Base-by-base conservation (phyloP, 108 stramenopile genomes). In the Pseudonitzschia delicatissima region DNA sequence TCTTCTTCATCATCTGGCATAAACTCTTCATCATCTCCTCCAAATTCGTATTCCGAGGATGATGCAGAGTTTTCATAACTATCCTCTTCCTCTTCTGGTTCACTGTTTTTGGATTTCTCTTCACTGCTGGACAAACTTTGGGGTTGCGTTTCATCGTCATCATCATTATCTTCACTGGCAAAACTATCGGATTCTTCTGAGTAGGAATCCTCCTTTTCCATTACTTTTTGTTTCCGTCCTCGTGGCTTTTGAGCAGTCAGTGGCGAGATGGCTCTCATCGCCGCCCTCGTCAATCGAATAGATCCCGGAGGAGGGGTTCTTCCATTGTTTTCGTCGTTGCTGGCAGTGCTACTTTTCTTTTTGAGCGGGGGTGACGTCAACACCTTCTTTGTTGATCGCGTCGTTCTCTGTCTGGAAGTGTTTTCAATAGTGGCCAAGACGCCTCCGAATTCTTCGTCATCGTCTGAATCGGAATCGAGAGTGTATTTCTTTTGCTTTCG, bases 371-470 rank as follows among this genome's bases (percentile, higher is more conserved):
- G 26, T 21, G 47, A 48, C 20, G 47, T 48, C 7, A 48, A 23
- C 20, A 21, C 23, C 20, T 21, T 48, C 21, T 7, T 47, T n/a
- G 47, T 37, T n/a, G 37, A 31, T 55, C 31, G 15, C 5, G 12
- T 61, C 39, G n/a, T 61, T 61, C 23, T 51, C 23, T 18, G 50
- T 9, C n/a, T 9, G 9, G 50, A 18, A 55, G 57, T 64, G 8
- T 51, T 45, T 28, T 50, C 62, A 23, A 69, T 45, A 26, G 72
- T 62, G 1, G 74, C 74, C 17, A 76, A 39, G 1, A 76, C 57
- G 35, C 74, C 74, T 50, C 74, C 74, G 12, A 62, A 45, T 31
- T 52, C 50, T 7, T 72, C 63, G 17, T 72, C 71, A 15, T 63
- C 62, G 21, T 48, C 47, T 23, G 47, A 48, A 23, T 57, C 62